Conservation (phyloP, 2,329 filamentous ascomycete species). For the Cladophialophora yegresii region DNA sequence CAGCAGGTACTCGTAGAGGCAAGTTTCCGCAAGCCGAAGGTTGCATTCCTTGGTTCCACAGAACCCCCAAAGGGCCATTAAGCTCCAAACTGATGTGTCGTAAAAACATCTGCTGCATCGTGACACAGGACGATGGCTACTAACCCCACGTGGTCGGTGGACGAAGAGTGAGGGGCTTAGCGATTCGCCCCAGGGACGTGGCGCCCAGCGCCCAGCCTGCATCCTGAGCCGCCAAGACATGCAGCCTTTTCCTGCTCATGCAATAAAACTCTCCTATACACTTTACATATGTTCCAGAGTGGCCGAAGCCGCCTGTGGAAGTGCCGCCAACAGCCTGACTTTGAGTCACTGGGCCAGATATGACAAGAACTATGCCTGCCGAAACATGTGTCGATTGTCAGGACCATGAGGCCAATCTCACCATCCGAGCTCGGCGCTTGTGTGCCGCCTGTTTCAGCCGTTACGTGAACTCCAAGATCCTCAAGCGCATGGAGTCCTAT, state of each 20-base stretch:
- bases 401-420: conserved; percentile 52
- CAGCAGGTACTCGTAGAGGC: neutral
- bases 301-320: neutral
- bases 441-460: conserved; percentile 72
- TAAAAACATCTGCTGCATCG: neutral
- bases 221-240: neutral
- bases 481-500: conserved; percentile 74
- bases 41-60: neutral
- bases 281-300: neutral
- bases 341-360: neutral
- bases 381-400: conserved; percentile 60
- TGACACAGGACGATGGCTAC: neutral
- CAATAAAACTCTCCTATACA: neutral
- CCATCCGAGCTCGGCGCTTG: conserved; percentile 60
- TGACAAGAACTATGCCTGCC: neutral
- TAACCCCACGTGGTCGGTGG: neutral
- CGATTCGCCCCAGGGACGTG: neutral
- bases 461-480: conserved; percentile 75
- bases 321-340: neutral
- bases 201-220: neutral
- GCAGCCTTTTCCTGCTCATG: neutral
- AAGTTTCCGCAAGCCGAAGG: neutral
- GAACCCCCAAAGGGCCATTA: neutral
- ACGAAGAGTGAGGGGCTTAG: neutral
- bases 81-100: neutral